Percentiles rank a stretch among this genome's conserved stretches.
Evolutionary conservation across 495 filamentous ascomycete genomes (phyloP).

Genomic region (Cercophora samala): DNA sequence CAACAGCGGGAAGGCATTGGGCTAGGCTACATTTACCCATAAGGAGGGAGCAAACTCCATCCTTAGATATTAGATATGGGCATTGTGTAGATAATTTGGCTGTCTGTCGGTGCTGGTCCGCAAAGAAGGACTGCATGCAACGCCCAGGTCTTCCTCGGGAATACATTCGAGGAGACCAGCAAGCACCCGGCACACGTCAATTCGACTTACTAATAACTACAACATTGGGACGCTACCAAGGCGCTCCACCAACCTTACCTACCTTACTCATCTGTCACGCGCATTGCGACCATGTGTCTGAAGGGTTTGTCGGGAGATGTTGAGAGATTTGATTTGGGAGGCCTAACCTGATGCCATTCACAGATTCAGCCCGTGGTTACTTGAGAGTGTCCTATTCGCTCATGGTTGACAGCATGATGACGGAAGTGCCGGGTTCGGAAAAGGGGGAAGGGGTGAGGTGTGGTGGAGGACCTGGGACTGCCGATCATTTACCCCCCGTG

Average conservation of each 20-base stretch:
- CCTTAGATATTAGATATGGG: constrained; percentile 35
- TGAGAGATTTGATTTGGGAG: not conserved
- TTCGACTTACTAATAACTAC: constrained; percentile 8
- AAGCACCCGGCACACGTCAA: not conserved
- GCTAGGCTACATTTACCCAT: constrained; percentile 37
- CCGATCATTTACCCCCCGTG: constrained; percentile 24
- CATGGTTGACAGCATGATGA: constrained; percentile 12
- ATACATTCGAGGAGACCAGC: constrained; percentile 11
- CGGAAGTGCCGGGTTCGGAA: constrained; percentile 9
- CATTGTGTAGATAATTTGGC: constrained; percentile 33
- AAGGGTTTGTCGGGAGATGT: not conserved
- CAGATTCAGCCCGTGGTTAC: constrained; percentile 39
- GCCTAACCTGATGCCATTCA: constrained; percentile 14
- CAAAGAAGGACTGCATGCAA: not conserved
- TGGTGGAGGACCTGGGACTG: constrained; percentile 15
- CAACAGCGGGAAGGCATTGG: not conserved
- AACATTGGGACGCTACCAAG: not conserved
- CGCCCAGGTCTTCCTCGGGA: not conserved
- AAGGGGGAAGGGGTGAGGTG: constrained; percentile 5
- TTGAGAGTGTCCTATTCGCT: constrained; percentile 44
- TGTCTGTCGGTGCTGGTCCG: constrained; percentile 17
- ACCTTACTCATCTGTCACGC: constrained; percentile 4
- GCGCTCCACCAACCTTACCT: not conserved
- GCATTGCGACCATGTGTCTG: constrained; percentile 18
- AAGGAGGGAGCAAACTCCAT: constrained; percentile 41